Evolutionary conservation across 2,329 filamentous ascomycete species (phyloP), one percentile per base, ranked within the genome.

Genomic region (Colletotrichum karsti): DNA sequence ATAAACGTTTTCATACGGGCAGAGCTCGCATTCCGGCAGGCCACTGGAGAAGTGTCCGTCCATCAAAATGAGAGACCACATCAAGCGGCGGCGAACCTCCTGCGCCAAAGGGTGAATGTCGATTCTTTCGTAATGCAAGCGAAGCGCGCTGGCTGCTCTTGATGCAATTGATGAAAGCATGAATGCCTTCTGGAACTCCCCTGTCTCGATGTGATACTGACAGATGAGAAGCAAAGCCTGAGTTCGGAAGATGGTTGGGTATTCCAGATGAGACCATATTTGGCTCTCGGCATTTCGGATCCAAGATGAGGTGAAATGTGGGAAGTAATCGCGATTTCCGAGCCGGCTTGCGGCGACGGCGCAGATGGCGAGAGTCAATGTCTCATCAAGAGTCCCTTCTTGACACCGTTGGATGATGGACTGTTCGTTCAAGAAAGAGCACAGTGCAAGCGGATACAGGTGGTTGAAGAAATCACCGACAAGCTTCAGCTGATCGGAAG

Each of bases 41-140:
- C 82, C 82, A 22, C 80, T 78, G 0, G 81, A 81, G 41, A 83
- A 79, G 42, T 79, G 78, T 7, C 77, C 77, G 62, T 84, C 82
- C 24, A 83, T 77, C 60, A 81, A 79, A 72, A 81, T 83, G 10
- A 84, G 73, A 2, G 80, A 79, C 82, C 82, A 84, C 74, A 84
- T 80, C 24, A 84, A 74, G 9, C 82, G 74, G 35, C 82, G 72
- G 1, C 82, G 77, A 9, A 81, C 81, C 69, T 84, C 82, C 56
- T 82, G 81, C 3, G 78, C 79, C 4, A 83, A 73, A 61, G 78
- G 79, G 62, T 77, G 80, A 3, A 83, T 73, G 42, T 79, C 77
- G 22, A 79, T 77, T 37, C 77, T 77, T 58, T 83, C 81, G 69
- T 83, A 77, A 65, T 83, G 83, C 26, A 84, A 75, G 12, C 82